Percentiles rank a stretch among this genome's conserved stretches.
Conservation (phyloP, 2,329 filamentous ascomycete species). For the Cryphonectria carpinicola region DNA sequence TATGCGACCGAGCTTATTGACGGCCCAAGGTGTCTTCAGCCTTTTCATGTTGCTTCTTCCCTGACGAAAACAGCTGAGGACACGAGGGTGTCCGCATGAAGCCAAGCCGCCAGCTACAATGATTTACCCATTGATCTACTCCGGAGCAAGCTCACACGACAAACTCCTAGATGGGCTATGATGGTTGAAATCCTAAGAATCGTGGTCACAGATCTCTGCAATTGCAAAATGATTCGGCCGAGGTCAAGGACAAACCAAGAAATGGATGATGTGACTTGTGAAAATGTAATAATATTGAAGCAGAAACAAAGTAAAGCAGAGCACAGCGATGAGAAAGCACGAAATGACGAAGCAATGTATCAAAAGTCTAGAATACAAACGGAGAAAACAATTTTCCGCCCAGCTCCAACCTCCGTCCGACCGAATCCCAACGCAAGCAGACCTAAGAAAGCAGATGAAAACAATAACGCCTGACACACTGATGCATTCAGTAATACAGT, state of each 20-base stretch:
- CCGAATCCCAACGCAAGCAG: not conserved
- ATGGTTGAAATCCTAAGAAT: no score
- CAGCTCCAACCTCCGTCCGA: not conserved
- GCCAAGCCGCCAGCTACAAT: no score
- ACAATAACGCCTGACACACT: not conserved
- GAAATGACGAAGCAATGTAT: no score
- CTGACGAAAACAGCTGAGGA: no score
- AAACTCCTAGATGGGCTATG: no score
- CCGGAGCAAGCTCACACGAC: no score
- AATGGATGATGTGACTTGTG: not conserved
- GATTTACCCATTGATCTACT: no score
- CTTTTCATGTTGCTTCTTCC: no score
- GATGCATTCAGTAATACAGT: not conserved
- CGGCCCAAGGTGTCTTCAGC: no score
- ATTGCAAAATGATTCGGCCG: not conserved
- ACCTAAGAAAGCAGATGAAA: not conserved
- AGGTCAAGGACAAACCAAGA: not conserved
- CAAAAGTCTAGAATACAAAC: not conserved
- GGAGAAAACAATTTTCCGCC: not conserved
- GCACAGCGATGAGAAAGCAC: not conserved
- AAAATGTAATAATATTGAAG: not conserved
- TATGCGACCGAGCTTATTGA: no score
- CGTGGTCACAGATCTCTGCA: no score
- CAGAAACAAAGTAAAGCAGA: not conserved
- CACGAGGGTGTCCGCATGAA: no score